These are phyloP conservation scores for Psilocybe cyanescens DNA, from an alignment of 768 basidiomycete genomes.

Conservation along the genomic window DNA sequence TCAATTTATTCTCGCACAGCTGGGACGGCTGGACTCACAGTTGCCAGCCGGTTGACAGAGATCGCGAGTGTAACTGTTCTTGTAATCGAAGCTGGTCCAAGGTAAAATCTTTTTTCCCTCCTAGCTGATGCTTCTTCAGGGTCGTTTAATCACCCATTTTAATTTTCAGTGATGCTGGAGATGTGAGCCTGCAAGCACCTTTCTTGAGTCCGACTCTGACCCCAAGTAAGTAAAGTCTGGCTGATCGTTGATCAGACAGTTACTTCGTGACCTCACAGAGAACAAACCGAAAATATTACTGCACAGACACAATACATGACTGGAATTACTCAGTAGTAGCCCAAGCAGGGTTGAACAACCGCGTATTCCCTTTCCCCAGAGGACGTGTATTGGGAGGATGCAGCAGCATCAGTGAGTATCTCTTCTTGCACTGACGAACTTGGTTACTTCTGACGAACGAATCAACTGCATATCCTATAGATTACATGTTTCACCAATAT, in stretches of 20 bases:
- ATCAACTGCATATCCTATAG: conserved; percentile 2
- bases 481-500: conserved; percentile 30
- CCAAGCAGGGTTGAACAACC: conserved; percentile 26
- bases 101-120: conserved; percentile 33
- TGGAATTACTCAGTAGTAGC: conserved; percentile 32
- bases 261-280: no score
- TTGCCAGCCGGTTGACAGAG: conserved; percentile 39
- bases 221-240: conserved; percentile 14
- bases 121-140: not conserved
- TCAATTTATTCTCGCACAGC: conserved; percentile 18
- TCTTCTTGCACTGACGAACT: not conserved
- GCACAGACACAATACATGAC: conserved; percentile 21
- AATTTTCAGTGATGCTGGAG: conserved; percentile 21
- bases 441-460: not conserved
- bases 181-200: conserved; percentile 20
- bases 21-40: conserved; percentile 26
- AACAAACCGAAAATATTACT: no score
- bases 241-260: no score
- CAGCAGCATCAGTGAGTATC: conserved; percentile 30
- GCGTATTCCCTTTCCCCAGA: conserved; percentile 25
- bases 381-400: conserved; percentile 32
- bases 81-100: conserved; percentile 57
- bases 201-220: conserved; percentile 24
- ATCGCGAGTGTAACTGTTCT: conserved; percentile 48
- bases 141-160: no score